These are phyloP conservation scores for Oxytropis ochrocephala DNA, from an alignment of 306 rosid genomes.

Conservation along the genomic window DNA sequence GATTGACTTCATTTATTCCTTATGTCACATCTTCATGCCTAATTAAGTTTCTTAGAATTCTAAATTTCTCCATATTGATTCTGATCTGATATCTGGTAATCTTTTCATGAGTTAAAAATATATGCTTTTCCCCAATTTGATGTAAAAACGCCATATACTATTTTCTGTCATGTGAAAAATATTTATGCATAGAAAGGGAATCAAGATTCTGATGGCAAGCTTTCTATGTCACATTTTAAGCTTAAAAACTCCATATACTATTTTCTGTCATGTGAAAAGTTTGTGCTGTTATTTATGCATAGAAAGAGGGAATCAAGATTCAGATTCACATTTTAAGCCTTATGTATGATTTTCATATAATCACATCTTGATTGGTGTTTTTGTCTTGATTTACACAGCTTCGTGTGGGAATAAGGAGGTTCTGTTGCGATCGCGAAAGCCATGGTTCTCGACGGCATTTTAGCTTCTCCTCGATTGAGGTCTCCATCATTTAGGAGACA, in stretches of 20 bases:
- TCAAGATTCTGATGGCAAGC: no score
- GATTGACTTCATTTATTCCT: neutral
- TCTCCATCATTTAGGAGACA: slow-evolving; percentile 64
- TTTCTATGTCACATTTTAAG: no score
- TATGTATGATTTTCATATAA: neutral
- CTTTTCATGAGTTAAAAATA: neutral
- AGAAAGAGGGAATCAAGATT: neutral
- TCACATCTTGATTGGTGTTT: slow-evolving; percentile 10
- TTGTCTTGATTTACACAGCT: slow-evolving; percentile 26
- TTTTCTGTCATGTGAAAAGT: neutral
- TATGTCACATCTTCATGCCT: neutral
- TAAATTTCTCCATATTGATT: neutral
- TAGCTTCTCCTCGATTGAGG: slow-evolving; percentile 63
- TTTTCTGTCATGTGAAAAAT: no score
- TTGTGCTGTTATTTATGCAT: neutral
- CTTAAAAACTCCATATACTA: no score
- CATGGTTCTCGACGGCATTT: slow-evolving; percentile 76
- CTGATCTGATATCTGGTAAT: neutral
- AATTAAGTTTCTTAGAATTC: neutral
- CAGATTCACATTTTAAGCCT: no score
- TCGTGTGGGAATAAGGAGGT: slow-evolving; percentile 39
- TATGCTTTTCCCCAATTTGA: neutral
- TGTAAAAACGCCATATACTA: neutral
- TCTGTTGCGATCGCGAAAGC: slow-evolving; percentile 22
- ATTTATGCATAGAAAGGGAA: no score